These are phyloP conservation scores for Biscogniauxia mediterranea DNA, from an alignment of 2,329 filamentous ascomycete species.

Conservation along the genomic window DNA sequence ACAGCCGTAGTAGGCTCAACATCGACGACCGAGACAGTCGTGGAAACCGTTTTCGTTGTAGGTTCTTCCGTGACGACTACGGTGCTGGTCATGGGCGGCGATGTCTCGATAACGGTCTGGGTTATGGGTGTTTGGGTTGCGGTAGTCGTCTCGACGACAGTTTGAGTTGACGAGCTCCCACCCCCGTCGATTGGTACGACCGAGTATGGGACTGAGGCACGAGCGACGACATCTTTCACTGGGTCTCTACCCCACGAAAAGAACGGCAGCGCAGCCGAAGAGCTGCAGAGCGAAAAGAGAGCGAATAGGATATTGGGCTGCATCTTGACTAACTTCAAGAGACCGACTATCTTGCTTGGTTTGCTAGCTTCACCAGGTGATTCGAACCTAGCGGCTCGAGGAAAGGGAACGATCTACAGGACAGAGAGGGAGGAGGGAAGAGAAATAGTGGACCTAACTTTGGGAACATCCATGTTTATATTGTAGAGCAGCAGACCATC, in stretches of 20 bases:
- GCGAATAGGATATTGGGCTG: constrained; percentile 27
- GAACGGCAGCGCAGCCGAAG: constrained; percentile 30
- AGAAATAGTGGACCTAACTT: constrained; percentile 1
- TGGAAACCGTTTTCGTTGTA: constrained; percentile 22
- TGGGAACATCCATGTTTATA: constrained; percentile 1
- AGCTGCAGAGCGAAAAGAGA: constrained; percentile 20
- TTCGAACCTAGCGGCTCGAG: constrained; percentile 9
- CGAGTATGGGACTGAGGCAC: constrained; percentile 34
- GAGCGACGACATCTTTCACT: constrained; percentile 23
- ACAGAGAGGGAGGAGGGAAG: constrained; percentile 2
- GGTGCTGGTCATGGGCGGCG: constrained; percentile 31
- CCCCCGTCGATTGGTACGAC: constrained; percentile 39
- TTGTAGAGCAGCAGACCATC: constrained; percentile 41
- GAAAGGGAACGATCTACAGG: constrained; percentile 10
- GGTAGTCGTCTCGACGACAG: constrained; percentile 35
- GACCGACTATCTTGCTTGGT: background rate
- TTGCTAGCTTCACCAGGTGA: constrained; percentile 5
- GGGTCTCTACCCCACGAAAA: constrained; percentile 19
- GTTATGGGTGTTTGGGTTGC: constrained; percentile 28
- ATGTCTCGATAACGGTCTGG: constrained; percentile 24
- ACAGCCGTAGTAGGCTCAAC: constrained; percentile 23
- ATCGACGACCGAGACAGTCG: constrained; percentile 32
- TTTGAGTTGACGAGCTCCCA: constrained; percentile 15
- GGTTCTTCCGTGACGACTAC: constrained; percentile 20
- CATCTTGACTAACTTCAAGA: constrained; percentile 28